A percentile compares a stretch with the other conserved stretches of the same genome.
These are phyloP conservation scores for Lentinula guzmanii DNA, from an alignment of 768 basidiomycete species.

Conservation along the genomic window DNA sequence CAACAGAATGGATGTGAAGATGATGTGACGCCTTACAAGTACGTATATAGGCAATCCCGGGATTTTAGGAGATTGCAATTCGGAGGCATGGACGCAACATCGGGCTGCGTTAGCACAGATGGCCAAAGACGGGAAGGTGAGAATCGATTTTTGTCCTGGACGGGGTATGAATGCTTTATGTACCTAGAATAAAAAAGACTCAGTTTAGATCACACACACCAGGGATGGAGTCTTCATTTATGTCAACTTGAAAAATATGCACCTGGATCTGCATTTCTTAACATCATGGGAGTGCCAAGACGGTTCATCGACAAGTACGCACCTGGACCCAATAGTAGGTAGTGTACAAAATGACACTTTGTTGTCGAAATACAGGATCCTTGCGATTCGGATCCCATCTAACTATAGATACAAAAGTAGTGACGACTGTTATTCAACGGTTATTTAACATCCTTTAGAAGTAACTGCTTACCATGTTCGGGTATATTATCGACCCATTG, in stretches of 20 bases:
- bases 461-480: constrained; percentile 21
- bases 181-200: constrained; percentile 16
- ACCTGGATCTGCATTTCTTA: neutral
- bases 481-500: constrained; percentile 52
- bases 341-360: constrained; percentile 44
- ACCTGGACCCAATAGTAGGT: constrained; percentile 29
- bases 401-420: constrained; percentile 17
- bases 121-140: constrained; percentile 59
- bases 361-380: constrained; percentile 30
- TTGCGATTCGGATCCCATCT: constrained; percentile 37
- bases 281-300: neutral
- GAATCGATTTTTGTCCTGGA: constrained; percentile 14
- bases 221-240: neutral
- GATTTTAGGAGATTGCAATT: constrained; percentile 27
- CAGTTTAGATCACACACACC: neutral
- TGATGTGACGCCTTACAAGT: neutral
- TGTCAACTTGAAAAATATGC: neutral
- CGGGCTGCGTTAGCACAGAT: constrained; percentile 26
- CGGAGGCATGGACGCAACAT: constrained; percentile 49
- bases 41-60: constrained; percentile 7
- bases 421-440: neutral
- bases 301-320: neutral
- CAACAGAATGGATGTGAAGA: neutral
- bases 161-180: constrained; percentile 17
- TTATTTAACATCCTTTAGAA: neutral